Evolutionary conservation across 768 basidiomycete species (phyloP), one percentile per base, ranked within the genome.

Genomic region (Lactifluus hygrophoroides): DNA sequence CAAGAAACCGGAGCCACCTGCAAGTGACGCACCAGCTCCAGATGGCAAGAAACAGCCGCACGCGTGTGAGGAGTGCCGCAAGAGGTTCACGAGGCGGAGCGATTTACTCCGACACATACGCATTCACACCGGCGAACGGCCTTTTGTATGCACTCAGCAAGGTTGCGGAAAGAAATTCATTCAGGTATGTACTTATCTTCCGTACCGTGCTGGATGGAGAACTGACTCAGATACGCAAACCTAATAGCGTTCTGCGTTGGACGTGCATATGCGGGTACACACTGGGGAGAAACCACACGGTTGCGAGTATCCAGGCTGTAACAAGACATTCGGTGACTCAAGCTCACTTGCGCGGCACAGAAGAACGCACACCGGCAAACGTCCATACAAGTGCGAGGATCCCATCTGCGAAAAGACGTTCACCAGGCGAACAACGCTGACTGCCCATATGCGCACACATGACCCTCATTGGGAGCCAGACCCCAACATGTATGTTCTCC

Each of bases 231-330:
- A 27, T 37, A 49, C 44, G 8, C 16, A 48, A 47, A 35, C 16
- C 11, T 61, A 60, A 47, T 70, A 95, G 88, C 84, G 90, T 54
- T 94, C 91, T 19, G 92, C 92, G 27, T 75, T 95, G 57, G 89
- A 90, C 60, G 92, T 95, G 2, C 93, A 95, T 69, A 76, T 79
- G 51, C 84, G 93, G 19, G 90, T 92, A 3, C 93, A 95, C 69
- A 94, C 93, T 5, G 93, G 93, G 38, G 93, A 95, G 74, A 90
- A 91, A 66, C 93, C 93, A 10, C 93, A 95, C 69, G 81, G 77
- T 49, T 95, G 93, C 73, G 89, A 91, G 74, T 91, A 92, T 69
- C 88, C 87, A 3, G 88, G 83, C 8, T 95, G 92, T 70, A 81
- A 79, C 49, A 91, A 88, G 74, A 88, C 87, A 0, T 95, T 94